These are phyloP conservation scores for Elsinoe fawcettii DNA, from an alignment of 2,329 filamentous ascomycete genomes.

Conservation along the genomic window DNA sequence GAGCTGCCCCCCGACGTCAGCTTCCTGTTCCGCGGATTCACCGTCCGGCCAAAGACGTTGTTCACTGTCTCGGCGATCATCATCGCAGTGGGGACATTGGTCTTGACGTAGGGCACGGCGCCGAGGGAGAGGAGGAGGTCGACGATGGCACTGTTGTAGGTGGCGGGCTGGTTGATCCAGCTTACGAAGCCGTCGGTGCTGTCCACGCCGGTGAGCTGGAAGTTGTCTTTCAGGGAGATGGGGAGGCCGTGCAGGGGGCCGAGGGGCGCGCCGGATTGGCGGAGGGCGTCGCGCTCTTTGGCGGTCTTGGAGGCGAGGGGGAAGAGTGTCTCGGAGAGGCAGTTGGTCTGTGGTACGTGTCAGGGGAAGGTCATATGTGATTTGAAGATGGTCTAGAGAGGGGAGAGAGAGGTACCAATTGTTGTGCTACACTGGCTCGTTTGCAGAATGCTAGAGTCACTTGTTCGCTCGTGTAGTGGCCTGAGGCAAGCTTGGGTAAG, in stretches of 20 bases:
- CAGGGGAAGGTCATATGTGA: background rate
- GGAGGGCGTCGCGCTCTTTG: conserved; percentile 46
- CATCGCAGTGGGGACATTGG: conserved; percentile 61
- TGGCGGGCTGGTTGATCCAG: conserved; percentile 52
- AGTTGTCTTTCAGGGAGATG: conserved; percentile 63
- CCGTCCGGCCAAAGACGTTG: conserved; percentile 52
- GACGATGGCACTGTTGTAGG: conserved; percentile 50
- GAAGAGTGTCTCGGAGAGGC: conserved; percentile 52
- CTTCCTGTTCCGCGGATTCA: conserved; percentile 53
- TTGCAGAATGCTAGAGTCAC: conserved; percentile 50
- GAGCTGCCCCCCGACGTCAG: conserved; percentile 58
- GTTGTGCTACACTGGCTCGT: conserved; percentile 47
- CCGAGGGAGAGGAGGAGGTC: conserved; percentile 52
- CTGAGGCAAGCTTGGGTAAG: conserved; percentile 33
- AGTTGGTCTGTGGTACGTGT: conserved; percentile 44
- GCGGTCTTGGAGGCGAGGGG: conserved; percentile 45
- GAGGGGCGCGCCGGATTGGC: conserved; percentile 37
- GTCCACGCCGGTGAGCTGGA: conserved; percentile 54
- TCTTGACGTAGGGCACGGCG: conserved; percentile 62
- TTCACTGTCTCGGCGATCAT: conserved; percentile 63
- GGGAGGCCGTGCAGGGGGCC: conserved; percentile 63
- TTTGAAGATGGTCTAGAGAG: conserved; percentile 12
- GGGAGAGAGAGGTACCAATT: conserved; percentile 35
- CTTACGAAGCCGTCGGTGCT: conserved; percentile 57
- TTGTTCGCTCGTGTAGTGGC: conserved; percentile 44